A percentile compares a stretch with the other conserved stretches of the same genome.
Conservation (phyloP, 331 rosid species). For the Ulmus americana region DNA sequence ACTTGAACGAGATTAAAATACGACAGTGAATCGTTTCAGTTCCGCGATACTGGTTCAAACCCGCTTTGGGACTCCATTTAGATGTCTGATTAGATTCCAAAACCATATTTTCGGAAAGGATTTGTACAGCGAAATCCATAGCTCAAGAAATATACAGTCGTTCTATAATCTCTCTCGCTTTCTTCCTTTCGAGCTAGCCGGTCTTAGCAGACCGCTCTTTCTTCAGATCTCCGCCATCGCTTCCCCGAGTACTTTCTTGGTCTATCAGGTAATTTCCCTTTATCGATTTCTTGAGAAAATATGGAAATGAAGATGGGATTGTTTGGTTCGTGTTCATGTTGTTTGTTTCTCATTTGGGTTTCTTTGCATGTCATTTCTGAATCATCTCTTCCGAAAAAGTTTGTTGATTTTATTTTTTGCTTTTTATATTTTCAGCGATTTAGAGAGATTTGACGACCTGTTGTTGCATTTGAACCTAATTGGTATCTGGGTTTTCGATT, state of each 20-base stretch:
- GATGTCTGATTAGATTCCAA: slow-evolving; percentile 1
- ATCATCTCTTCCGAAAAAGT: not conserved
- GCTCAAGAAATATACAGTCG: not conserved
- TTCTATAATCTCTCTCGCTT: not conserved
- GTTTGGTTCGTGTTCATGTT: slow-evolving; percentile 2
- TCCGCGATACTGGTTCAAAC: slow-evolving; percentile 23
- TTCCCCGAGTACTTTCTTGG: slow-evolving; percentile 9
- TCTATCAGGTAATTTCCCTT: slow-evolving; percentile 31
- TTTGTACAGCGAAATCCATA: not conserved
- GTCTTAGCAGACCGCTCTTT: not conserved
- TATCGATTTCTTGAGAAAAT: not conserved
- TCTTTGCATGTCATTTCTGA: not conserved
- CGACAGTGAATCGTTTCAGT: slow-evolving; percentile 28
- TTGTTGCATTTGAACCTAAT: slow-evolving; percentile 22
- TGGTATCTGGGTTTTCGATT: slow-evolving; percentile 23
- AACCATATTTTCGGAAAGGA: not conserved
- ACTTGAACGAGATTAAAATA: slow-evolving; percentile 15
- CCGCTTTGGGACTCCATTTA: slow-evolving; percentile 13
- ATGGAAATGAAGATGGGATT: not conserved
- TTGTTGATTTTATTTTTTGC: not conserved
- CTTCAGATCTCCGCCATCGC: slow-evolving; percentile 6
- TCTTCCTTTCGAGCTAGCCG: not conserved
- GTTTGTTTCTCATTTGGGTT: not conserved
- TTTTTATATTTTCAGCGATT: slow-evolving; percentile 23
- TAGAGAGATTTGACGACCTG: slow-evolving; percentile 9